Evolutionary conservation across 352 stramenopile species (phyloP), one percentile per base, ranked within the genome.

Genomic region (Phytophthora palmivora): DNA sequence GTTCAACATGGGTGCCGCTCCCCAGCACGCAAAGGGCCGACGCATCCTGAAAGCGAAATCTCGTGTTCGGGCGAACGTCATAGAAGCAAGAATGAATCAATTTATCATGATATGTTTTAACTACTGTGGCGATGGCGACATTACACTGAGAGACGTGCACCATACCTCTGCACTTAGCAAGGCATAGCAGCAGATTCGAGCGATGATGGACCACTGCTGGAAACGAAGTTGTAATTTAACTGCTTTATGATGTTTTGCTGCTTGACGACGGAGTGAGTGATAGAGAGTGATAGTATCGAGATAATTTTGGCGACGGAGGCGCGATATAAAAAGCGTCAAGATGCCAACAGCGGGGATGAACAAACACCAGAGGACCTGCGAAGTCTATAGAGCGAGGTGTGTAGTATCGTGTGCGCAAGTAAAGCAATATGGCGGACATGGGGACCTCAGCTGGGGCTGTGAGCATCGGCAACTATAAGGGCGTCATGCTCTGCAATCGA

Each of bases 401-500:
- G 26, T 26, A 51, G 22, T 45, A 39, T 26, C 21, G 24, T n/a
- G n/a, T n/a, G 24, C 49, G 37, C 4, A n/a, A 47, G 22, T 16
- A 37, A 39, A 42, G n/a, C 36, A 52, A 53, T 26, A 64, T 63
- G 59, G 45, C 49, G 16, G 64, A 73, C 41, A 82, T 74, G 48
- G 78, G 79, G 22, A 52, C 61, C 66, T 63, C 69, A 38, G 21
- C 63, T 63, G 62, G 42, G 11, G 80, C 80, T 28, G 82, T 95
- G 59, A 94, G 82, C 57, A 97, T 97, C 65, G 92, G 91, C 68
- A 98, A 97, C 81, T 98, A 98, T 76, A 98, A 98, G 75, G 94
- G 92, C 52, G 93, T 98, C 22, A 98, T 98, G 92, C 84, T 98
- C 28, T 98, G 93, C 78, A 97, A 98, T 71, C 76, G 94, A 18